Conservation (phyloP, 108 stramenopile species). For the Discostella pseudostelligera region DNA sequence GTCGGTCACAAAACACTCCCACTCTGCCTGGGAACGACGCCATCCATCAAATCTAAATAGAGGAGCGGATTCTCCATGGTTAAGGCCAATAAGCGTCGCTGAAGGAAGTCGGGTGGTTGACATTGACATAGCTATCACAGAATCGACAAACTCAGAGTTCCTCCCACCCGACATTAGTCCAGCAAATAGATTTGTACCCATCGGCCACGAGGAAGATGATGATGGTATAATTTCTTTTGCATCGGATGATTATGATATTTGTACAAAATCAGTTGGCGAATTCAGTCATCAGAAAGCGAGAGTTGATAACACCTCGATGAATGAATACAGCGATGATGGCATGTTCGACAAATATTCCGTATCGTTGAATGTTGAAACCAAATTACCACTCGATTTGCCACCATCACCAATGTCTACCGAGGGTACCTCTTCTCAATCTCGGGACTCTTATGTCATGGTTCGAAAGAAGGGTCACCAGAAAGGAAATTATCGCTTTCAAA, state of each 20-base stretch:
- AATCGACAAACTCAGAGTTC: slow-evolving; percentile 2
- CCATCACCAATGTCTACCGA: not conserved
- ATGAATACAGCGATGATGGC: not conserved
- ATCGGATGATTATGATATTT: slow-evolving; percentile 18
- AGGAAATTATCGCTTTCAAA: not conserved
- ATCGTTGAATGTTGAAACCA: no score
- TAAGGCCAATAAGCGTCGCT: not conserved
- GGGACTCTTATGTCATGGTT: not conserved
- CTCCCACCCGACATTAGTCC: slow-evolving; percentile 13
- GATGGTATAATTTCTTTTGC: slow-evolving; percentile 9
- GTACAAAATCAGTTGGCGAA: slow-evolving; percentile 1
- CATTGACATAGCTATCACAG: not conserved
- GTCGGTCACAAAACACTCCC: slow-evolving; percentile 6
- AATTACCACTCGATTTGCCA: not conserved
- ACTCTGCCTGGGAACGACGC: slow-evolving; percentile 17
- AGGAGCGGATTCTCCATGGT: not conserved
- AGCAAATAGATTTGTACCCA: slow-evolving; percentile 14
- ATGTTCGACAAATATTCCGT: not conserved
- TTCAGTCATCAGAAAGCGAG: not conserved
- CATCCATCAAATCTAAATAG: not conserved
- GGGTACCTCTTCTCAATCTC: not conserved
- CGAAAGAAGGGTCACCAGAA: no score
- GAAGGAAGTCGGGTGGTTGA: not conserved
- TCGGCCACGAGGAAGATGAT: slow-evolving; percentile 11
- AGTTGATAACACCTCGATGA: not conserved